Base-by-base conservation (phyloP, 2,329 filamentous ascomycete species). In the Lasiodiplodia sp. region DNA sequence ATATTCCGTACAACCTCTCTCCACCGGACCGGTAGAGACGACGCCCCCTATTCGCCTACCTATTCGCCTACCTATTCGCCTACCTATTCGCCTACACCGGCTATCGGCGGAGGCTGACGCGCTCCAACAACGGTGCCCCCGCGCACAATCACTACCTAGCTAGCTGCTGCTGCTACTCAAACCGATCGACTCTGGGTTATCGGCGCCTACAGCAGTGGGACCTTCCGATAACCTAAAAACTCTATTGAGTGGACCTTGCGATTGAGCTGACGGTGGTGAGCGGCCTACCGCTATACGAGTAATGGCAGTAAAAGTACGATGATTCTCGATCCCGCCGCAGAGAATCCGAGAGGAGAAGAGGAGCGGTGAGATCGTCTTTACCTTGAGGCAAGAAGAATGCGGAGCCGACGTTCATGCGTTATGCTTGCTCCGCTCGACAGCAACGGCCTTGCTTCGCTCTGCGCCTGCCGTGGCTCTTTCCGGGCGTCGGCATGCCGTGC, bases 1-100 rank as follows among this genome's bases (percentile, higher is more conserved):
- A 64, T 64, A 64, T 38, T 52, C 60, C 60, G 60, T 64, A 31
- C 38, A 64, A 64, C 60, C 60, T 62, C 47, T 21, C 23, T 21
- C 25, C 57, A 23, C 37, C 58, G 52, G 58, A 51, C 58, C 60
- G 60, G 60, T 52, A 52, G 44, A 25, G 7, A 47, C 49, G 28
- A 28, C 28, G 28, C 4, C 28, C 28, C 28, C 57, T 18, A 52
- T 23, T 37, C 23, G 60, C 31, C 34, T 7, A 8, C 34, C 23
- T 23, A 23, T 23, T 23, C 23, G 23, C 23, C 23, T 23, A 23
- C 23, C 57, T 18, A 52, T 23, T 37, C 23, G 60, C 31, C 34
- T 7, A 8, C 34, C 23, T 23, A 23, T 23, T 23, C 23, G 23
- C 23, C 23, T 23, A 23, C 23, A 23, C 23, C 47, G 44, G 60